These are phyloP conservation scores for Abrus precatorius DNA, from an alignment of 306 rosid genomes.

Conservation along the genomic window DNA sequence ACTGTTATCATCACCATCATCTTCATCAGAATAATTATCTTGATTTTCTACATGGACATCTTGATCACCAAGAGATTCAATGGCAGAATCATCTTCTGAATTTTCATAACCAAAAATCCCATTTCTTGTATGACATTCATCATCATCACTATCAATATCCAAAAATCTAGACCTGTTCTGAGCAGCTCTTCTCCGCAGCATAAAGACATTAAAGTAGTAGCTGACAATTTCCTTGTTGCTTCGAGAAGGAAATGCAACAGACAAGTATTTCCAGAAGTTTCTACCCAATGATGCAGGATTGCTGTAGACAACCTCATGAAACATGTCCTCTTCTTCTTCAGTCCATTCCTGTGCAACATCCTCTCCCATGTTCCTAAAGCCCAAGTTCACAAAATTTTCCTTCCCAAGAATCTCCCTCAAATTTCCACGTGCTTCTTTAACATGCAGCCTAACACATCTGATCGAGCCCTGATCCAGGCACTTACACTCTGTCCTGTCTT, in stretches of 20 bases:
- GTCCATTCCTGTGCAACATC: conserved; percentile 61
- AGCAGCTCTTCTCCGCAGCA: conserved; percentile 61
- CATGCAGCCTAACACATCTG: conserved; percentile 64
- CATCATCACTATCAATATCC: conserved; percentile 70
- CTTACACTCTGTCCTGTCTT: conserved; percentile 53
- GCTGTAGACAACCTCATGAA: conserved; percentile 60
- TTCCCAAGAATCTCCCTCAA: conserved; percentile 56
- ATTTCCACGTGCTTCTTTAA: conserved; percentile 55
- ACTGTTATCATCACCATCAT: conserved; percentile 49
- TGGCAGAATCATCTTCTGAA: conserved; percentile 65
- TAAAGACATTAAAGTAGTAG: conserved; percentile 67
- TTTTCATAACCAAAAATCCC: conserved; percentile 34
- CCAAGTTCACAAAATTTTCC: conserved; percentile 61
- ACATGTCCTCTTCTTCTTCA: conserved; percentile 61
- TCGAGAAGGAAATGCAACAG: conserved; percentile 54
- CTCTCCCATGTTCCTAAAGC: conserved; percentile 66
- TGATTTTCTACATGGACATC: conserved; percentile 41
- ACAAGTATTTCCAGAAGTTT: conserved; percentile 66
- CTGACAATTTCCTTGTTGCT: conserved; percentile 59
- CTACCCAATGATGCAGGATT: conserved; percentile 62
- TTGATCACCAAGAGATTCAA: conserved; percentile 59
- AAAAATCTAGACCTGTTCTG: conserved; percentile 60
- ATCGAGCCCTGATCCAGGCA: conserved; percentile 56
- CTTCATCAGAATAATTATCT: conserved; percentile 55
- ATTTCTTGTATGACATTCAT: conserved; percentile 60